Conservation (phyloP, 495 filamentous ascomycete species). For the Neohortaea acidophila region DNA sequence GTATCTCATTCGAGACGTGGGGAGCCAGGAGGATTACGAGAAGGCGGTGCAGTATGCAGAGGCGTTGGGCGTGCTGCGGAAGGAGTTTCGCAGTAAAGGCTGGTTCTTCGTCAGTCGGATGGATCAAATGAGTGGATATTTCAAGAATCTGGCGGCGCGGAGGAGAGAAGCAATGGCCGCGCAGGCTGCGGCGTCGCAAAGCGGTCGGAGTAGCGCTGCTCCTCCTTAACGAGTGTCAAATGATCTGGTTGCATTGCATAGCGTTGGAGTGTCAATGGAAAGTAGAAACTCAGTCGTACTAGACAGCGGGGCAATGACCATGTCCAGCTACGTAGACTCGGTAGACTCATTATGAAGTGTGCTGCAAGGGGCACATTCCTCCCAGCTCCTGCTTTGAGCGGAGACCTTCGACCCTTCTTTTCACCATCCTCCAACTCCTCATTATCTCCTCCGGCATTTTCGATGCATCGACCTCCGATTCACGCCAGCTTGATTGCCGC, state of each 20-base stretch:
- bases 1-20: slow-evolving; percentile 83
- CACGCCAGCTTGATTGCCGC: too few species aligned
- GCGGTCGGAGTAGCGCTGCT: neutral
- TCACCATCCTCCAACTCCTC: slow-evolving; percentile 1
- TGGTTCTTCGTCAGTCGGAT: slow-evolving; percentile 18
- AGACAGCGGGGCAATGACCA: too few species aligned
- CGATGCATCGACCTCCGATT: too few species aligned
- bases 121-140: slow-evolving; percentile 17
- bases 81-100: slow-evolving; percentile 9
- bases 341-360: neutral
- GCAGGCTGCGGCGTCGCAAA: slow-evolving; percentile 2
- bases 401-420: too few species aligned
- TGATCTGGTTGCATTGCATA: too few species aligned
- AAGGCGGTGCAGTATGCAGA: slow-evolving; percentile 64
- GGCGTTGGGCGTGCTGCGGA: slow-evolving; percentile 66
- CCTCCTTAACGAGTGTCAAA: neutral
- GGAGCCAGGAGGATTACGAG: slow-evolving; percentile 57
- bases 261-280: neutral
- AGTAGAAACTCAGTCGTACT: too few species aligned
- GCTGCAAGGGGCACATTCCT: too few species aligned
- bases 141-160: slow-evolving; percentile 7
- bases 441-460: neutral
- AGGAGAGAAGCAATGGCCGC: slow-evolving; percentile 4
- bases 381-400: too few species aligned
- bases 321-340: too few species aligned